Percentiles rank a stretch among this genome's conserved stretches.
These are phyloP conservation scores for Penicillium sclerotiorum DNA, from an alignment of 2,329 filamentous ascomycete genomes.

Conservation along the genomic window DNA sequence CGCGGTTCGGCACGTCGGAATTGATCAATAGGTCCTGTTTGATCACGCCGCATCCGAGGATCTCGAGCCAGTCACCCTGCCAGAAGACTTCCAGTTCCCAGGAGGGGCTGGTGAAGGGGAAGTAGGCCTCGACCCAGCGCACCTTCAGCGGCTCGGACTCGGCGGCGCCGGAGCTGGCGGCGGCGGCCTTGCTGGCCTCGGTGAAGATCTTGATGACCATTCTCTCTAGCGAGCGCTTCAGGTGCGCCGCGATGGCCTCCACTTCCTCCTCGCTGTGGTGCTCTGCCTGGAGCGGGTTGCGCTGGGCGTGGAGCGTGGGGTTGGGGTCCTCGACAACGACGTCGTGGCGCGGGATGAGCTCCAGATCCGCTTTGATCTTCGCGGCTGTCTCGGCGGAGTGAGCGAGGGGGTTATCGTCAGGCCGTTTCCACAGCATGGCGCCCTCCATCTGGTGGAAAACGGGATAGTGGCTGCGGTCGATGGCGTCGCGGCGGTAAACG, in stretches of 20 bases:
- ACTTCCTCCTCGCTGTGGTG: constrained; percentile 76
- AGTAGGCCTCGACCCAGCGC: constrained; percentile 95
- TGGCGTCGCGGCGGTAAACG: constrained; percentile 91
- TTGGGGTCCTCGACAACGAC: constrained; percentile 83
- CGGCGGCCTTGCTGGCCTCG: constrained; percentile 69
- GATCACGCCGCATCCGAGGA: constrained; percentile 89
- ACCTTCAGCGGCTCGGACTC: constrained; percentile 75
- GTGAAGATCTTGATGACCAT: constrained; percentile 90
- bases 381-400: constrained; percentile 51
- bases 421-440: constrained; percentile 82
- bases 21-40: constrained; percentile 79
- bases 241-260: constrained; percentile 77
- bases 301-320: constrained; percentile 72
- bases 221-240: constrained; percentile 85
- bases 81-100: constrained; percentile 98
- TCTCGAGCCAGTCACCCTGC: constrained; percentile 92
- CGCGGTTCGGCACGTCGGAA: constrained; percentile 71
- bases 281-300: constrained; percentile 77
- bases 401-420: constrained; percentile 33
- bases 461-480: constrained; percentile 93
- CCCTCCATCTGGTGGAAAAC: constrained; percentile 99
- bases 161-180: constrained; percentile 51
- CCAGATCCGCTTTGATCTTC: constrained; percentile 70
- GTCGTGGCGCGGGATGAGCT: constrained; percentile 70
- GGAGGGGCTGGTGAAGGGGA: constrained; percentile 92